Evolutionary conservation across 441 rosid species (phyloP).

Genomic region (Croton laevigatus): DNA sequence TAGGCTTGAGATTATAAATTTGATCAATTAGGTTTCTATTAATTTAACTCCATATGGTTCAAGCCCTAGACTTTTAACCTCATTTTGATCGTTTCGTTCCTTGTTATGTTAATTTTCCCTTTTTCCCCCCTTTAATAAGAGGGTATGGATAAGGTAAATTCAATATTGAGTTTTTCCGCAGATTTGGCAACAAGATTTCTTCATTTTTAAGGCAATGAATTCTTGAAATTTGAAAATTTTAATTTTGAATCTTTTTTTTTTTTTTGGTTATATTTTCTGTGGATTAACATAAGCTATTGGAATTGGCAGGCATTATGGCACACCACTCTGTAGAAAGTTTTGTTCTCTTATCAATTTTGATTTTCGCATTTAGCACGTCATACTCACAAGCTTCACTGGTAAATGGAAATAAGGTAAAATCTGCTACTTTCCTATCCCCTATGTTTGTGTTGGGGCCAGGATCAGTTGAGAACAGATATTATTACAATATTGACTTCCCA

Average conservation of each 20-base stretch:
- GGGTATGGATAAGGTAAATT: too few species aligned
- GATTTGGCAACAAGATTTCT: background rate
- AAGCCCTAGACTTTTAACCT: too few species aligned
- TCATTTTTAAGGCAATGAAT: background rate
- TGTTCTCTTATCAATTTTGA: background rate
- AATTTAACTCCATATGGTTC: too few species aligned
- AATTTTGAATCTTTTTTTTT: too few species aligned
- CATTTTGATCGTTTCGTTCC: too few species aligned
- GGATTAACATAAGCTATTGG: background rate
- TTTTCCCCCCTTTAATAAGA: too few species aligned
- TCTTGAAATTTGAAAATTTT: too few species aligned
- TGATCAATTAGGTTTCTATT: too few species aligned
- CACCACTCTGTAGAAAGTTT: background rate
- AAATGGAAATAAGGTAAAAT: conserved; percentile 34
- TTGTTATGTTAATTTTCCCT: too few species aligned
- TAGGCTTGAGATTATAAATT: too few species aligned
- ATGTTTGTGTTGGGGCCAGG: conserved; percentile 69
- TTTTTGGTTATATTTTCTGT: too few species aligned
- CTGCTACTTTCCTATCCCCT: conserved; percentile 62
- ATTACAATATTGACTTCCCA: conserved; percentile 66
- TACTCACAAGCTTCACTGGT: conserved; percentile 25
- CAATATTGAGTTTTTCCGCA: too few species aligned
- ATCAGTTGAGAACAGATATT: conserved; percentile 52
- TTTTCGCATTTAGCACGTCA: conserved; percentile 1
- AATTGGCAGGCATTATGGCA: background rate